A percentile compares a stretch with the other conserved stretches of the same genome.
phyloP scores from a whole-genome alignment of 345 rosid genomes.

The Hirschfeldia incana region DNA sequence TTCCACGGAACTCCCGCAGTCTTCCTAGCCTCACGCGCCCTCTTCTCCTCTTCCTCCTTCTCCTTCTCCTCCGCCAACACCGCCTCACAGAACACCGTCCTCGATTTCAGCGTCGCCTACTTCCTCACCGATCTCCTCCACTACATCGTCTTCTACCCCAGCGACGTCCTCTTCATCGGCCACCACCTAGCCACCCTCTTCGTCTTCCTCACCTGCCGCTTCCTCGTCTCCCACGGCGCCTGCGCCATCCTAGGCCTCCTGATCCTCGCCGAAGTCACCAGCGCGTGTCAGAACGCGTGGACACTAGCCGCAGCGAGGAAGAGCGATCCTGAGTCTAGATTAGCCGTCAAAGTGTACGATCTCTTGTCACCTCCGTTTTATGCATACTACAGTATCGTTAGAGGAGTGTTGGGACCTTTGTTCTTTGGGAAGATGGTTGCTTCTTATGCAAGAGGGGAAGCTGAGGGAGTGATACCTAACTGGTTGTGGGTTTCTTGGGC shows the following conservation, averaged over 20 bases:
- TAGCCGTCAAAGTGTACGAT: slow-evolving; percentile 57
- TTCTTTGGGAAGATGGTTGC: slow-evolving; percentile 62
- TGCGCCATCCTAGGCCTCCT: slow-evolving; percentile 62
- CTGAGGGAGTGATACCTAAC: slow-evolving; percentile 57
- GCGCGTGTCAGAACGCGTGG: slow-evolving; percentile 92
- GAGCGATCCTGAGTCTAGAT: slow-evolving; percentile 44
- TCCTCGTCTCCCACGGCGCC: slow-evolving; percentile 72
- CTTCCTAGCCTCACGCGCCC: slow-evolving; percentile 56
- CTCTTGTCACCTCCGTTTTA: slow-evolving; percentile 73
- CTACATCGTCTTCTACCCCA: slow-evolving; percentile 70
- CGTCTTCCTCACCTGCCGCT: slow-evolving; percentile 81
- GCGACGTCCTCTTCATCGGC: slow-evolving; percentile 82
- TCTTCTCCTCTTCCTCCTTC: slow-evolving; percentile 48
- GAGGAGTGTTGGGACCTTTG: slow-evolving; percentile 68
- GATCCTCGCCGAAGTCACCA: slow-evolving; percentile 81
- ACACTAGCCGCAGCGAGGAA: slow-evolving; percentile 67
- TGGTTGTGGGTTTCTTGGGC: slow-evolving; percentile 96
- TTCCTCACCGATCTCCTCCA: slow-evolving; percentile 78
- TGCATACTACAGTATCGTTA: slow-evolving; percentile 60
- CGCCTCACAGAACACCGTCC: slow-evolving; percentile 51
- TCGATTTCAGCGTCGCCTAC: slow-evolving; percentile 82
- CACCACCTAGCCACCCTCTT: slow-evolving; percentile 87
- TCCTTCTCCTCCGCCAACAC: slow-evolving; percentile 66
- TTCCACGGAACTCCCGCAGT: slow-evolving; percentile 86
- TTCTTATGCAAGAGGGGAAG: slow-evolving; percentile 56